phyloP scores from a whole-genome alignment of 2,329 filamentous ascomycete genomes.

The Monosporascus sp. region DNA sequence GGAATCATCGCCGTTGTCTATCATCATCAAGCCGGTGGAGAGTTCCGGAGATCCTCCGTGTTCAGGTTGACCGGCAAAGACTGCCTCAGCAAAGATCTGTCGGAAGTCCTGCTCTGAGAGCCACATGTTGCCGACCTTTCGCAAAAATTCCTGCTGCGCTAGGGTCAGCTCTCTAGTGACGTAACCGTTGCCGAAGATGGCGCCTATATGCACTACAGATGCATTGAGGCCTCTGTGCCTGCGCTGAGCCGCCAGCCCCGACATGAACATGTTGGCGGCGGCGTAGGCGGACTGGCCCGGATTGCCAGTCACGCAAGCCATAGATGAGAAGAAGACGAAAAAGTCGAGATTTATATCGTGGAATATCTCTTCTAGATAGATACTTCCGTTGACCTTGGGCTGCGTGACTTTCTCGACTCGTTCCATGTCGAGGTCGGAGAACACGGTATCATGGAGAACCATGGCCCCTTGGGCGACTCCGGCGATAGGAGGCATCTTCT shows the following conservation, averaged over 20 bases:
- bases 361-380: constrained; percentile 27
- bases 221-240: not conserved
- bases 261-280: not conserved
- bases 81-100: not conserved
- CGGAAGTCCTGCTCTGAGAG: not conserved
- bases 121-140: not conserved
- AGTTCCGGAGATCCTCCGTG: no score
- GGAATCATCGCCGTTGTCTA: no score
- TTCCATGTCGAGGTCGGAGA: constrained; percentile 20
- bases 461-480: constrained; percentile 40
- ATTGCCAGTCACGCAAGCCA: not conserved
- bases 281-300: not conserved
- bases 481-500: constrained; percentile 27
- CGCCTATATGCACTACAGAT: not conserved
- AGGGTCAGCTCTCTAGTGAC: not conserved
- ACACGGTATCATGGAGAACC: constrained; percentile 32
- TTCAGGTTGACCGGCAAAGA: not conserved
- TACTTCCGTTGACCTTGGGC: constrained; percentile 30
- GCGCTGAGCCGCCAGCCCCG: not conserved
- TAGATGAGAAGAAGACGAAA: constrained; percentile 26
- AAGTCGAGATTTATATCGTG: constrained; percentile 27
- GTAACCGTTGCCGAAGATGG: not conserved
- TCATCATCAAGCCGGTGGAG: no score
- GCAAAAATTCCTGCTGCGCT: not conserved
- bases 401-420: constrained; percentile 16